Percentiles rank a stretch among this genome's conserved stretches.
Evolutionary conservation across 2,329 filamentous ascomycete genomes (phyloP).

Genomic region (Mycosphaerella sp.): DNA sequence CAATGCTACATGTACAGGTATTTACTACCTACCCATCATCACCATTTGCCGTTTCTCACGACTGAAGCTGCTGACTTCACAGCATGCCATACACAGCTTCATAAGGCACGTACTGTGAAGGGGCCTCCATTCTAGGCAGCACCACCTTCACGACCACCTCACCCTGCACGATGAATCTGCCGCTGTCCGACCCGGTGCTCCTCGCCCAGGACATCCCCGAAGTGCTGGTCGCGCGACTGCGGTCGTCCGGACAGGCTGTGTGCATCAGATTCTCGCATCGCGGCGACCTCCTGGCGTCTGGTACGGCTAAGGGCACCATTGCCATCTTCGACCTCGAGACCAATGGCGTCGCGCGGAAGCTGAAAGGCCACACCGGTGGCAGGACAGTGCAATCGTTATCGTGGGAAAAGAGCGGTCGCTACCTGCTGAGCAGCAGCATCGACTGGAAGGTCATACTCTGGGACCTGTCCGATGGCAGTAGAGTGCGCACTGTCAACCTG

Average conservation of each 20-base stretch:
- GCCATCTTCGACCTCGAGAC: slow-evolving; percentile 98
- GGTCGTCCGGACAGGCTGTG: slow-evolving; percentile 58
- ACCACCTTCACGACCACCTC: background rate
- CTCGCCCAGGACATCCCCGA: slow-evolving; percentile 82
- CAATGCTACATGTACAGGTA: too few relatives aligned
- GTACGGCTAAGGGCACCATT: slow-evolving; percentile 83
- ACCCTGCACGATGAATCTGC: slow-evolving; percentile 56
- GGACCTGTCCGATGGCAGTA: slow-evolving; percentile 71
- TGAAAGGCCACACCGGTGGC: slow-evolving; percentile 71
- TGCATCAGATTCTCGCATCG: slow-evolving; percentile 83
- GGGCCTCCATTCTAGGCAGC: slow-evolving; percentile 13
- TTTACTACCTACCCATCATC: too few relatives aligned
- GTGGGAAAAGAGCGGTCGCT: slow-evolving; percentile 89
- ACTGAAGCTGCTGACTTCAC: too few relatives aligned
- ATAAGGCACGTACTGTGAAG: background rate
- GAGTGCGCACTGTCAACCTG: slow-evolving; percentile 80
- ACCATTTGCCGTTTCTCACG: too few relatives aligned
- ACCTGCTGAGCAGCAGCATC: slow-evolving; percentile 85
- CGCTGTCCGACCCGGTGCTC: slow-evolving; percentile 65
- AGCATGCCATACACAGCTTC: too few relatives aligned
- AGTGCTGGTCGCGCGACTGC: slow-evolving; percentile 78
- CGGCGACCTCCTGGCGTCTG: slow-evolving; percentile 90
- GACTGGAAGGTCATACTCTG: slow-evolving; percentile 96
- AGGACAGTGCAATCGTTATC: slow-evolving; percentile 90
- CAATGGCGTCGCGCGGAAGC: slow-evolving; percentile 89